Conservation (phyloP, 495 filamentous ascomycete genomes). For the Penicillium diatomitis region DNA sequence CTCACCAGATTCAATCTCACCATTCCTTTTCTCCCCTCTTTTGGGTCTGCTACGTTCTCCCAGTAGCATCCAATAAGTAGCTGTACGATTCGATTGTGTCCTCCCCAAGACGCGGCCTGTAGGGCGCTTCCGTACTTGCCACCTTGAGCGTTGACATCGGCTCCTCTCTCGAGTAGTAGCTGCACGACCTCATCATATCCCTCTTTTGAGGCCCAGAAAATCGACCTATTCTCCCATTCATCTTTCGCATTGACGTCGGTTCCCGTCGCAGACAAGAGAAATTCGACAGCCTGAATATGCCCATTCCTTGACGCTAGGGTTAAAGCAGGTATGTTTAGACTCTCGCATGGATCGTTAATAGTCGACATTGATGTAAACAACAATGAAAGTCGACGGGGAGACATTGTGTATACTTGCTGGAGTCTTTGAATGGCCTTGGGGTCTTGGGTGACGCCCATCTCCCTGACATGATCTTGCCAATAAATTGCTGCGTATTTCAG, state of each 20-base stretch:
- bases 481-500: conserved; percentile 17
- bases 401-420: conserved; percentile 7
- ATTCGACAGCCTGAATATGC: too few relatives aligned
- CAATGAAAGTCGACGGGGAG: neutral
- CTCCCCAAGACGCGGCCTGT: conserved; percentile 2
- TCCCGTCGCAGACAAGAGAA: too few relatives aligned
- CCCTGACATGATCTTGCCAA: conserved; percentile 18
- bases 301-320: too few relatives aligned
- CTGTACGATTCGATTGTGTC: conserved; percentile 2
- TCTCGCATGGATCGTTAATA: too few relatives aligned
- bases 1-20: too few relatives aligned
- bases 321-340: too few relatives aligned
- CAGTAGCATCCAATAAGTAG: too few relatives aligned
- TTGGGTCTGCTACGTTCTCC: too few relatives aligned
- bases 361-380: conserved; percentile 14
- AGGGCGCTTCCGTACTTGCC: conserved; percentile 11
- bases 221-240: too few relatives aligned
- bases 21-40: too few relatives aligned
- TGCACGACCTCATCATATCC: neutral
- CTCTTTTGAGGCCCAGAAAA: too few relatives aligned
- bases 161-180: neutral
- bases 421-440: neutral
- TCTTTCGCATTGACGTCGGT: too few relatives aligned
- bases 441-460: neutral
- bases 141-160: neutral